Evolutionary conservation across 2,329 filamentous ascomycete species (phyloP).

Genomic region (Cladosporium sp.): DNA sequence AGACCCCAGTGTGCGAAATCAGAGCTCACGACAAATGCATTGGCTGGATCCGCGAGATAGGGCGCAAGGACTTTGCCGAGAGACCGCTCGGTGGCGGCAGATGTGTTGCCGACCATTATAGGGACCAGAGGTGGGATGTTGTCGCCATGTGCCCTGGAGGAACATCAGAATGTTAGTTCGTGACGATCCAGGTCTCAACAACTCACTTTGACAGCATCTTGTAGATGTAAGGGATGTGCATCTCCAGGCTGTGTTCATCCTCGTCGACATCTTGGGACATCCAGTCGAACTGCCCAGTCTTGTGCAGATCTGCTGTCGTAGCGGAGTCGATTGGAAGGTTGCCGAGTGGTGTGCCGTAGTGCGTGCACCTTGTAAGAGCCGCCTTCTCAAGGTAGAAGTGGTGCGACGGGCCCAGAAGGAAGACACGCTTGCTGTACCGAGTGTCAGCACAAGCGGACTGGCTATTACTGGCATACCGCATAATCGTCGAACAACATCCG

Average conservation of each 20-base stretch:
- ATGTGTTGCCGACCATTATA: conserved; percentile 80
- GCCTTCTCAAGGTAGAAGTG: conserved; percentile 77
- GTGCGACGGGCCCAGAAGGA: conserved; percentile 90
- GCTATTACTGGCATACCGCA: background rate
- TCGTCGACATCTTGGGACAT: conserved; percentile 72
- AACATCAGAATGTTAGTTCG: background rate
- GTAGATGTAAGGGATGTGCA: conserved; percentile 94
- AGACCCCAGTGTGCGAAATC: conserved; percentile 97
- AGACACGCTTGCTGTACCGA: conserved; percentile 71
- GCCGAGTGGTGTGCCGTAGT: conserved; percentile 75
- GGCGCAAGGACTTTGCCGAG: conserved; percentile 73
- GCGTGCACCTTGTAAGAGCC: conserved; percentile 71
- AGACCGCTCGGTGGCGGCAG: conserved; percentile 63
- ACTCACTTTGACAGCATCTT: conserved; percentile 63
- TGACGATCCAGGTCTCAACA: conserved; percentile 10
- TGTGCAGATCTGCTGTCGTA: conserved; percentile 55
- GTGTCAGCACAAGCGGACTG: background rate
- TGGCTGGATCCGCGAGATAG: conserved; percentile 73
- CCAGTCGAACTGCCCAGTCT: conserved; percentile 59
- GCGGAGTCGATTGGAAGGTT: conserved; percentile 65
- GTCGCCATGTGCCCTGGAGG: conserved; percentile 41
- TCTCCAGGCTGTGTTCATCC: conserved; percentile 89
- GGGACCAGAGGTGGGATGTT: conserved; percentile 77
- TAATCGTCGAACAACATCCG: too few species aligned
- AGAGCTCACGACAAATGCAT: conserved; percentile 85